These are phyloP conservation scores for Leptodermis oblonga DNA, from an alignment of 257 asterid species.

Conservation along the genomic window DNA sequence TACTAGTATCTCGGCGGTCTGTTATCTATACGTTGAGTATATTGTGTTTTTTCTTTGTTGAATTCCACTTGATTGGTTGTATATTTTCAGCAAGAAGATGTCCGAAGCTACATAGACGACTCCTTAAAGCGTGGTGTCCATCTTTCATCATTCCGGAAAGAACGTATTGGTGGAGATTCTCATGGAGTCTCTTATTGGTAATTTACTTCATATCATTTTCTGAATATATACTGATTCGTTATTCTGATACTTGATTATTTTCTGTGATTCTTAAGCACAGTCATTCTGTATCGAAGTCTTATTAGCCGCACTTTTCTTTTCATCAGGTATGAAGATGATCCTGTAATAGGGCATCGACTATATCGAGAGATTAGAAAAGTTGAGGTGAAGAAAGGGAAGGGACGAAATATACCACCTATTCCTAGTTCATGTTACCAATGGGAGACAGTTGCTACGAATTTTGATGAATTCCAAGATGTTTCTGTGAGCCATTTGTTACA, in stretches of 20 bases:
- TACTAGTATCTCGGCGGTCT: not conserved
- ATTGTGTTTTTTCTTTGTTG: not conserved
- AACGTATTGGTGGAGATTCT: conserved; percentile 92
- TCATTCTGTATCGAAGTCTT: not conserved
- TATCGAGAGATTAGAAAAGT: conserved; percentile 83
- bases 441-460: conserved; percentile 93
- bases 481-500: conserved; percentile 57
- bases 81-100: conserved; percentile 94
- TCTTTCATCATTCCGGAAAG: conserved; percentile 75
- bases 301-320: not conserved
- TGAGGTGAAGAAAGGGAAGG: conserved; percentile 90
- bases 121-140: conserved; percentile 71
- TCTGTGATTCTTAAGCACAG: not conserved
- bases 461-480: conserved; percentile 83
- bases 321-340: conserved; percentile 91
- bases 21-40: not conserved
- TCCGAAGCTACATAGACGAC: conserved; percentile 69
- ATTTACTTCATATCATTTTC: conserved; percentile 2
- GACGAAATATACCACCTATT: conserved; percentile 64
- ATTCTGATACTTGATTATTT: not conserved
- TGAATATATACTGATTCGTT: not conserved
- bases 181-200: conserved; percentile 95
- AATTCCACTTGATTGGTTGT: conserved; percentile 20
- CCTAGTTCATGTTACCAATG: conserved; percentile 81
- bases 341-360: conserved; percentile 78